Evolutionary conservation across 2,329 filamentous ascomycete genomes (phyloP).

Genomic region (Seiridium unicorne): DNA sequence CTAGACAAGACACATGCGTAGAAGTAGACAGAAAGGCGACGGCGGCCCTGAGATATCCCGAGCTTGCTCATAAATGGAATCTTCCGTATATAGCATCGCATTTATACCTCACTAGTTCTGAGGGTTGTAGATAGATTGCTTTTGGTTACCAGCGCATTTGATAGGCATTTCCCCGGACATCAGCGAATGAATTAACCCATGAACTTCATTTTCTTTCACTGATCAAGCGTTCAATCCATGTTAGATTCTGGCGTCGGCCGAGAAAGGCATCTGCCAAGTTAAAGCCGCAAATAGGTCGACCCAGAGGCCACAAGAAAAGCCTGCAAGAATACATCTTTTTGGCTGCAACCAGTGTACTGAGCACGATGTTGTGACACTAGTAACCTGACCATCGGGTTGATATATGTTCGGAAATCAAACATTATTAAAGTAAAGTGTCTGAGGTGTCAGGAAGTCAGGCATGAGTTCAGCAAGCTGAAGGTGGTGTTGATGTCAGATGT

Average conservation of each 20-base stretch:
- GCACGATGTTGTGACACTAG: too few species aligned
- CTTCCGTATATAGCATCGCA: background rate
- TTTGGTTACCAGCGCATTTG: background rate
- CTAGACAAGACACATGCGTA: background rate
- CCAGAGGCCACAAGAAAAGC: too few species aligned
- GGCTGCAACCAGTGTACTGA: background rate
- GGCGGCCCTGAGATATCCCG: background rate
- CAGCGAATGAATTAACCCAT: background rate
- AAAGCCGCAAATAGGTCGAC: too few species aligned
- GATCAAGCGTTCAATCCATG: background rate
- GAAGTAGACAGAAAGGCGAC: too few species aligned
- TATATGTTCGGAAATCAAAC: too few species aligned
- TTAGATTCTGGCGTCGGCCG: too few species aligned
- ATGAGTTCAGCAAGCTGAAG: too few species aligned
- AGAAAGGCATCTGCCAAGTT: too few species aligned
- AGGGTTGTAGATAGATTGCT: slow-evolving; percentile 3
- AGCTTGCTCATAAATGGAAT: background rate
- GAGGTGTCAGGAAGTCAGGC: too few species aligned
- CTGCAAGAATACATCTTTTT: background rate
- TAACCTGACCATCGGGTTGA: too few species aligned
- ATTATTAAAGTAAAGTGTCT: too few species aligned
- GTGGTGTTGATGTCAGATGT: too few species aligned
- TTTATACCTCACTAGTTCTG: background rate
- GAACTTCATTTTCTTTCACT: background rate
- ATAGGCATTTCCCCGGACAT: background rate